phyloP scores from a whole-genome alignment of 441 rosid genomes.

The Melastoma candidum region DNA sequence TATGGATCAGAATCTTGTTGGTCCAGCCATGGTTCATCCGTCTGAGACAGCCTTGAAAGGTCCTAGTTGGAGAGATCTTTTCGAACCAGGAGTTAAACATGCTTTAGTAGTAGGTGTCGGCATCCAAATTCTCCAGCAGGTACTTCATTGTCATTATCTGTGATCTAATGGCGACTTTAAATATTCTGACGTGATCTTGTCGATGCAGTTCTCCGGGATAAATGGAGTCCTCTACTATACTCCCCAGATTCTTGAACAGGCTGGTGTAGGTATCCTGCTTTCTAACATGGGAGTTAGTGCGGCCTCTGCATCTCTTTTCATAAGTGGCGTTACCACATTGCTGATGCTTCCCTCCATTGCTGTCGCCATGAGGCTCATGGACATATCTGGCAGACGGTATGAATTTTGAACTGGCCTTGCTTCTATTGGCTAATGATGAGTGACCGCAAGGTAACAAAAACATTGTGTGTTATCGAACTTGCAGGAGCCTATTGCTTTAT shows the following conservation, averaged over 20 bases:
- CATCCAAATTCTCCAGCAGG: slow-evolving; percentile 84
- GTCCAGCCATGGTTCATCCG: slow-evolving; percentile 80
- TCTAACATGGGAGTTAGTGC: slow-evolving; percentile 63
- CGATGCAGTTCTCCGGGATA: slow-evolving; percentile 80
- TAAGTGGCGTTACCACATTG: slow-evolving; percentile 75
- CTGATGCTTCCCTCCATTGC: slow-evolving; percentile 94
- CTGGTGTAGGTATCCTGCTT: slow-evolving; percentile 83
- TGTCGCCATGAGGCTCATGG: slow-evolving; percentile 95
- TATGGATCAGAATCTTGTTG: slow-evolving; percentile 50
- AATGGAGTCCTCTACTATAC: slow-evolving; percentile 98
- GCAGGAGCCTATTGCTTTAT: slow-evolving; percentile 69
- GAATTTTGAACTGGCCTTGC: background rate
- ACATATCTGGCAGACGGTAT: slow-evolving; percentile 89
- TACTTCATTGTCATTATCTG: slow-evolving; percentile 13
- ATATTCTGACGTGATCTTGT: slow-evolving; percentile 3
- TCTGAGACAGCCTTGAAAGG: slow-evolving; percentile 45
- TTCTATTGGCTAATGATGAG: no score
- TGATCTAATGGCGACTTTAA: slow-evolving; percentile 3
- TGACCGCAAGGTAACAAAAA: no score
- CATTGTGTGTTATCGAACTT: slow-evolving; percentile 8
- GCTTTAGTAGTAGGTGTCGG: slow-evolving; percentile 76
- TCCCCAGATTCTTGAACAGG: slow-evolving; percentile 93
- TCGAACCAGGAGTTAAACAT: slow-evolving; percentile 72
- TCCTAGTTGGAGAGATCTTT: slow-evolving; percentile 59
- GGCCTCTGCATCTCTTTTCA: slow-evolving; percentile 66